Evolutionary conservation across 306 rosid species (phyloP).

Genomic region (Quercus mongolica): DNA sequence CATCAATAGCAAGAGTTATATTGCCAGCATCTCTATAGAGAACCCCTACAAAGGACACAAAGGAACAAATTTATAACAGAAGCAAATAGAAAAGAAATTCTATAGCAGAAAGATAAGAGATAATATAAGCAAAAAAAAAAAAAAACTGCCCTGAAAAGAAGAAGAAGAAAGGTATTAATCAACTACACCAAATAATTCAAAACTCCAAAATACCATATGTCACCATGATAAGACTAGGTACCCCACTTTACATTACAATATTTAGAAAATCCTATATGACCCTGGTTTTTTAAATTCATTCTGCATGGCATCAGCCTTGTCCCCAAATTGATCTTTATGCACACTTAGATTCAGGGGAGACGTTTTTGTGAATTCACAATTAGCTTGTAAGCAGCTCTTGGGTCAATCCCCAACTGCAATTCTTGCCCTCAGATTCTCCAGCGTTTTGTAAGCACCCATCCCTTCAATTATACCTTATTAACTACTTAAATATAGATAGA

Average conservation of each 20-base stretch:
- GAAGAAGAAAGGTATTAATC: not conserved
- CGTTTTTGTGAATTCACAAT: slow-evolving; percentile 5
- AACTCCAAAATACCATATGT: not conserved
- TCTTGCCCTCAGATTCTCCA: not conserved
- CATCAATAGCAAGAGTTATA: slow-evolving; percentile 75
- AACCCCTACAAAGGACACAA: slow-evolving; percentile 61
- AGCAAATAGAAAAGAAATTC: not conserved
- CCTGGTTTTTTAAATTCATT: not conserved
- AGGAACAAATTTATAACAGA: slow-evolving; percentile 7
- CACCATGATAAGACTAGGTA: not conserved
- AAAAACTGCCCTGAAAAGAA: not conserved
- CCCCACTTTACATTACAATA: not conserved
- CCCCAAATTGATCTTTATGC: not conserved
- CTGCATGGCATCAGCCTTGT: not conserved
- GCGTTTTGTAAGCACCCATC: not conserved
- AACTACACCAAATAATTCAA: not conserved
- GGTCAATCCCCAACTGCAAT: not conserved
- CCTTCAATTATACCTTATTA: not conserved
- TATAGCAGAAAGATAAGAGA: too few species aligned
- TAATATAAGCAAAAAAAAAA: too few species aligned
- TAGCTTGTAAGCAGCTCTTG: slow-evolving; percentile 3
- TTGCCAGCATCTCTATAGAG: slow-evolving; percentile 96
- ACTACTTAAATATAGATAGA: not conserved
- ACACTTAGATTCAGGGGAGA: slow-evolving; percentile 6
- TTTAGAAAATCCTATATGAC: not conserved